Conservation (phyloP, 176 grass and related monocot species). For the Coix lacrymajobi region DNA sequence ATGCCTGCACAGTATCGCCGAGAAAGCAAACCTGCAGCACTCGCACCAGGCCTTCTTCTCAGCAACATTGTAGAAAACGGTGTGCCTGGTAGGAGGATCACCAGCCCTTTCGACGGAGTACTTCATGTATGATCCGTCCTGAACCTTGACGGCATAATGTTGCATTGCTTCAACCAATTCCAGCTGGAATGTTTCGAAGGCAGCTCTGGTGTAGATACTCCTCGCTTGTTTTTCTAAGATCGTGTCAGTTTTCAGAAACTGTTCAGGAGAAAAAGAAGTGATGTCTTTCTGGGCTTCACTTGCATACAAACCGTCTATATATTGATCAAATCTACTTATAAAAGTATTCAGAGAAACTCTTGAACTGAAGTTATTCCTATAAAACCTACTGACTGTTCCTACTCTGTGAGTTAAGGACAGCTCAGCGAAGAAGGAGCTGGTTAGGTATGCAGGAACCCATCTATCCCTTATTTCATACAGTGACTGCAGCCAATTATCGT, state of each 20-base stretch:
- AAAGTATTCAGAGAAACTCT: conserved; percentile 56
- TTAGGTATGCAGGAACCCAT: conserved; percentile 88
- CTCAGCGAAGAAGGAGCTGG: conserved; percentile 75
- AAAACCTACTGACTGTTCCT: conserved; percentile 64
- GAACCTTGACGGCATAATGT: conserved; percentile 67
- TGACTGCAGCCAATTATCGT: conserved; percentile 69
- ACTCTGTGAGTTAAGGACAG: conserved; percentile 45
- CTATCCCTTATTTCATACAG: conserved; percentile 57
- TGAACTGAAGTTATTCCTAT: conserved; percentile 47
- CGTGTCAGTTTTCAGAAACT: conserved; percentile 59
- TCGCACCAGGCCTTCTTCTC: conserved; percentile 89
- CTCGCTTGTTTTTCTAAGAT: conserved; percentile 84
- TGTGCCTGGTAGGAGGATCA: conserved; percentile 49
- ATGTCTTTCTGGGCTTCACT: conserved; percentile 63
- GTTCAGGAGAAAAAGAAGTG: conserved; percentile 39
- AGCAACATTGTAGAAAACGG: conserved; percentile 46
- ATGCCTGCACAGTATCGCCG: conserved; percentile 84
- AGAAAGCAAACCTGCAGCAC: conserved; percentile 68
- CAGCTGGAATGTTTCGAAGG: conserved; percentile 68
- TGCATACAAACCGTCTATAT: conserved; percentile 45
- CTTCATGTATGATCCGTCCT: conserved; percentile 68
- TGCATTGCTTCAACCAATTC: conserved; percentile 72
- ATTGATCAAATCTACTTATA: conserved; percentile 67
- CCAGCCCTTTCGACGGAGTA: conserved; percentile 59
- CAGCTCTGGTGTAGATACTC: conserved; percentile 62